A percentile compares a stretch with the other conserved stretches of the same genome.
Conservation (phyloP, 1,284 basidiomycete genomes). For the Ganoderma boninense region DNA sequence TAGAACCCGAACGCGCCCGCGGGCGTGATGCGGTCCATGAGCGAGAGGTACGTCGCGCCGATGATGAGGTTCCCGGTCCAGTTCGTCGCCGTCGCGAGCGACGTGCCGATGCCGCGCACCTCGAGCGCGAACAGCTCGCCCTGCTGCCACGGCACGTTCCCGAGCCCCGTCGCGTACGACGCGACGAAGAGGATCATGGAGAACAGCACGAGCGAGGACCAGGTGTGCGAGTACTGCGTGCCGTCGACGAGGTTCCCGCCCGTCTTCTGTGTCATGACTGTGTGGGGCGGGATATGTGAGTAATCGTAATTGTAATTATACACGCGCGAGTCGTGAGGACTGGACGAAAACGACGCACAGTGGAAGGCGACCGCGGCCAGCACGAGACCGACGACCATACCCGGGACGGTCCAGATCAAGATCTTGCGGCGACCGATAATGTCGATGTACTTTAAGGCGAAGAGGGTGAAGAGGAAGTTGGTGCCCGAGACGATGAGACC, state of each 20-base stretch:
- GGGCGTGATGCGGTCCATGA: conserved; percentile 81
- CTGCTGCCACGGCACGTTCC: conserved; percentile 90
- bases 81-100: conserved; percentile 82
- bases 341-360: conserved; percentile 56
- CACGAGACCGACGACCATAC: conserved; percentile 78
- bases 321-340: not conserved
- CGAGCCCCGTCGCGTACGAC: conserved; percentile 81
- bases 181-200: conserved; percentile 87
- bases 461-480: conserved; percentile 84
- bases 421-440: conserved; percentile 79
- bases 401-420: conserved; percentile 80
- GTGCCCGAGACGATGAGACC: conserved; percentile 82
- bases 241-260: conserved; percentile 73
- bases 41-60: conserved; percentile 79
- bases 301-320: too few species aligned
- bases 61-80: conserved; percentile 85
- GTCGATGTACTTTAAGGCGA: conserved; percentile 86
- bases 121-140: conserved; percentile 84
- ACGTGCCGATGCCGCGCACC: conserved; percentile 85
- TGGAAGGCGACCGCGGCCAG: conserved; percentile 81
- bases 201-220: conserved; percentile 74
- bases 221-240: conserved; percentile 66
- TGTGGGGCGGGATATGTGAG: not conserved
- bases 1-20: conserved; percentile 86
- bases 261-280: conserved; percentile 75